A percentile compares a stretch with the other conserved stretches of the same genome.
Conservation (phyloP, 2,329 filamentous ascomycete species). For the Beauveria brongniartii region DNA sequence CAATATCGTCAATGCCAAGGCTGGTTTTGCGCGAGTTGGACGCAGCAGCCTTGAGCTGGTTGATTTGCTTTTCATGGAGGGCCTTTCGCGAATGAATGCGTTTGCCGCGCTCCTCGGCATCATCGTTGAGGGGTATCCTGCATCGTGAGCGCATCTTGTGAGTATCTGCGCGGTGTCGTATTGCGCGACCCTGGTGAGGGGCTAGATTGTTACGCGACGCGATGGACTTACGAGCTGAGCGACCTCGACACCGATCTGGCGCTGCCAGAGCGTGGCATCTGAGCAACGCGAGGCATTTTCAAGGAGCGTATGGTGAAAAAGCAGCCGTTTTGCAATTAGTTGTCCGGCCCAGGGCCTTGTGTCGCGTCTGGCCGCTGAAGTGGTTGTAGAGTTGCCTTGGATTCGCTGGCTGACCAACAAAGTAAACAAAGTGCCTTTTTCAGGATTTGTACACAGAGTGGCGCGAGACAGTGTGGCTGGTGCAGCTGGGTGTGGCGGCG, state of each 20-base stretch:
- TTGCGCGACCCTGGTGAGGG: conserved; percentile 12
- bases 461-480: conserved; percentile 6
- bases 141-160: background rate
- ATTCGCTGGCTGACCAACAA: conserved; percentile 2
- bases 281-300: conserved; percentile 51
- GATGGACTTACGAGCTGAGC: conserved; percentile 10
- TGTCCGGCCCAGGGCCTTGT: background rate
- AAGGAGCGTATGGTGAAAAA: background rate
- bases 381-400: conserved; percentile 5
- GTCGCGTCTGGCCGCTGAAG: conserved; percentile 8
- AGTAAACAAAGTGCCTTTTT: conserved; percentile 13
- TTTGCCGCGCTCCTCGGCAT: conserved; percentile 82
- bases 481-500: background rate
- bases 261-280: conserved; percentile 42
- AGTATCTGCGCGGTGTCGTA: background rate
- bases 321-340: background rate
- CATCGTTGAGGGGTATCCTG: conserved; percentile 94
- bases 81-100: conserved; percentile 82
- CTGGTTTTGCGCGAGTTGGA: conserved; percentile 61
- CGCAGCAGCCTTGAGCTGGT: conserved; percentile 65
- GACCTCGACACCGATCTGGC: conserved; percentile 39
- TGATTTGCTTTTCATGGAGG: conserved; percentile 83
- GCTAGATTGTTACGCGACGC: conserved; percentile 13
- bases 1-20: conserved; percentile 49
- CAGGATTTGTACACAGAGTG: background rate